Conservation (phyloP, 2,329 filamentous ascomycete genomes). For the Xylaria arbuscula region DNA sequence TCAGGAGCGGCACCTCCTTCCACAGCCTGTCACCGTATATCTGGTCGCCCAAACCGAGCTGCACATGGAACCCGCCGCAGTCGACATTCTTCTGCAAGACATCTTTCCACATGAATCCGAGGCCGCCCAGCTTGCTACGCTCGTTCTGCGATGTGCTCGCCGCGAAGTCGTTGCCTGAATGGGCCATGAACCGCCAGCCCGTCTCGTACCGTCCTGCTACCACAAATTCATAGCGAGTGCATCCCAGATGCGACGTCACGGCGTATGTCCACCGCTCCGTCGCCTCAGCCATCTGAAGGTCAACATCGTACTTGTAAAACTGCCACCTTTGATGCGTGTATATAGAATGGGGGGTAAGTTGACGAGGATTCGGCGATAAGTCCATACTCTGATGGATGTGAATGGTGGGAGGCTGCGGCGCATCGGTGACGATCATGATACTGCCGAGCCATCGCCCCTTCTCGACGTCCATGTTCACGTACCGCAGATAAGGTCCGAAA, state of each 20-base stretch:
- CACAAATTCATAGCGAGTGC: slow-evolving; percentile 97
- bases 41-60: slow-evolving; percentile 91
- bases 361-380: slow-evolving; percentile 89
- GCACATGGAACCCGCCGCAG: slow-evolving; percentile 93
- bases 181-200: slow-evolving; percentile 94
- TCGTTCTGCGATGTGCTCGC: slow-evolving; percentile 88
- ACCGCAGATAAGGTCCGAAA: slow-evolving; percentile 94
- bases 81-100: slow-evolving; percentile 97
- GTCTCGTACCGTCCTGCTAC: slow-evolving; percentile 91
- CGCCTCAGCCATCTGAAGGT: slow-evolving; percentile 88
- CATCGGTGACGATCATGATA: slow-evolving; percentile 91
- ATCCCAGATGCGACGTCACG: slow-evolving; percentile 94
- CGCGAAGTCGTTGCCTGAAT: slow-evolving; percentile 96
- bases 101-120: slow-evolving; percentile 99
- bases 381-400: slow-evolving; percentile 93
- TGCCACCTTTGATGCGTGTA: slow-evolving; percentile 92
- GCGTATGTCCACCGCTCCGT: slow-evolving; percentile 96
- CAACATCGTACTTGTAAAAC: slow-evolving; percentile 94
- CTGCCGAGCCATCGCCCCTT: slow-evolving; percentile 91
- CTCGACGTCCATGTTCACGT: slow-evolving; percentile 97
- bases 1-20: slow-evolving; percentile 93
- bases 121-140: slow-evolving; percentile 83
- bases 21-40: slow-evolving; percentile 95
- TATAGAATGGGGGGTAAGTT: slow-evolving; percentile 84
- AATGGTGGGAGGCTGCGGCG: slow-evolving; percentile 91